Evolutionary conservation across 2,329 filamentous ascomycete species (phyloP).

Genomic region (Hirsutella minnesotensis): DNA sequence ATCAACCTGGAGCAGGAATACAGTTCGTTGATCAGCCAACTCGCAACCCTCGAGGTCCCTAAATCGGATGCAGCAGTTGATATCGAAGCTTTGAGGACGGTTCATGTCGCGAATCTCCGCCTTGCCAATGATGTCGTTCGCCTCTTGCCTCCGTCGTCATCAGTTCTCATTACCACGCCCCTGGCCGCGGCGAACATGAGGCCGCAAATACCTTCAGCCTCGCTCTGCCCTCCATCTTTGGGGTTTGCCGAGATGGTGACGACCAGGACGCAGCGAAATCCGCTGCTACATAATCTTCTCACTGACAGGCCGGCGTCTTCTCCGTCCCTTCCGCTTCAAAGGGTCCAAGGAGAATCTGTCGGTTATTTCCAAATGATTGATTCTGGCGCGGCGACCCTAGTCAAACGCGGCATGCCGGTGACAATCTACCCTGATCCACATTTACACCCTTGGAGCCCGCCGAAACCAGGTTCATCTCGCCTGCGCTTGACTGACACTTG

Average conservation of each 20-base stretch:
- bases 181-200: conserved; percentile 54
- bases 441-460: conserved; percentile 55
- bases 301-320: conserved; percentile 92
- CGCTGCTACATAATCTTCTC: conserved; percentile 86
- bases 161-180: conserved; percentile 80
- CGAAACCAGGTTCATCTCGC: conserved; percentile 43
- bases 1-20: conserved; percentile 93
- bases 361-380: conserved; percentile 18
- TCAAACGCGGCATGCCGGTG: conserved; percentile 84
- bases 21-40: conserved; percentile 50
- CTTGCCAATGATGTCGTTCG: conserved; percentile 59
- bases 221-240: conserved; percentile 37
- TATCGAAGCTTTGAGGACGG: conserved; percentile 16
- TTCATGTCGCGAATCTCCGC: conserved; percentile 59
- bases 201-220: conserved; percentile 22
- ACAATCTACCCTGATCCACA: conserved; percentile 72
- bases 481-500: conserved; percentile 66
- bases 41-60: conserved; percentile 27
- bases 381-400: conserved; percentile 56
- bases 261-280: conserved; percentile 54
- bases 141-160: conserved; percentile 72
- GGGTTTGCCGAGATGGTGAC: conserved; percentile 37
- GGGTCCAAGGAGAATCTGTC: conserved; percentile 32
- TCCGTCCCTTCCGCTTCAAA: conserved; percentile 70
- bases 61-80: conserved; percentile 16